phyloP scores from a whole-genome alignment of 1,284 basidiomycete genomes.

The Meira nashicola region DNA sequence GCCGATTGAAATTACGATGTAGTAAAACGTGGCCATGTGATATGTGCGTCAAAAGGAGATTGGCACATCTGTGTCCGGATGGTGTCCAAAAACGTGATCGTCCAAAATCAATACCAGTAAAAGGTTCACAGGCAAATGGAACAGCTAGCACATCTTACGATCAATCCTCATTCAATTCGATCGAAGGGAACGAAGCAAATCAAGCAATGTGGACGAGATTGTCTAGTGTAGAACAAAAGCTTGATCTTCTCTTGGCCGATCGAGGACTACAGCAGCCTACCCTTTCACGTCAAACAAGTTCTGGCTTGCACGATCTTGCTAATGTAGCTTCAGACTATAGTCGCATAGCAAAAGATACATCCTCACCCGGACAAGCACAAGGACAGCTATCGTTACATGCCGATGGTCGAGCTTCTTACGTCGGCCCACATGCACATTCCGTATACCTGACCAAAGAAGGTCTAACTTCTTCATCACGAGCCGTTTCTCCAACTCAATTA shows the following conservation, averaged over 20 bases:
- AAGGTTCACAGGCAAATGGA: too few relatives aligned
- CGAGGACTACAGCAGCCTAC: neutral
- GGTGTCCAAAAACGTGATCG: slow-evolving; percentile 2
- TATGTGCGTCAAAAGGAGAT: slow-evolving; percentile 3
- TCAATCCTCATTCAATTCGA: neutral
- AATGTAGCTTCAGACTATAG: slow-evolving; percentile 4
- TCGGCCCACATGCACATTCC: slow-evolving; percentile 10
- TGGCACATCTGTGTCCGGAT: slow-evolving; percentile 10
- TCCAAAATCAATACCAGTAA: too few relatives aligned
- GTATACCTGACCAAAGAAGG: slow-evolving; percentile 8
- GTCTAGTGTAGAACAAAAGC: slow-evolving; percentile 1
- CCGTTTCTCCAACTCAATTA: too few relatives aligned
- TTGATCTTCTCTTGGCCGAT: slow-evolving; percentile 3
- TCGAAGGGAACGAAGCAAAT: neutral
- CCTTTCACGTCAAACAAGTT: neutral
- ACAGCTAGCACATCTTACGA: too few relatives aligned
- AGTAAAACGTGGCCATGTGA: slow-evolving; percentile 9
- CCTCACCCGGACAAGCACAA: neutral
- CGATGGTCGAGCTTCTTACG: slow-evolving; percentile 3
- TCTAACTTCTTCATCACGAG: neutral
- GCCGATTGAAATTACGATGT: slow-evolving; percentile 11
- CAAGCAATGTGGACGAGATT: neutral
- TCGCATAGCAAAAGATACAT: neutral
- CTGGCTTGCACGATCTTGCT: slow-evolving; percentile 4
- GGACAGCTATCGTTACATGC: slow-evolving; percentile 1